Base-by-base conservation (phyloP, 1,139 yeast species). In the Hyphopichia buzzinii region DNA sequence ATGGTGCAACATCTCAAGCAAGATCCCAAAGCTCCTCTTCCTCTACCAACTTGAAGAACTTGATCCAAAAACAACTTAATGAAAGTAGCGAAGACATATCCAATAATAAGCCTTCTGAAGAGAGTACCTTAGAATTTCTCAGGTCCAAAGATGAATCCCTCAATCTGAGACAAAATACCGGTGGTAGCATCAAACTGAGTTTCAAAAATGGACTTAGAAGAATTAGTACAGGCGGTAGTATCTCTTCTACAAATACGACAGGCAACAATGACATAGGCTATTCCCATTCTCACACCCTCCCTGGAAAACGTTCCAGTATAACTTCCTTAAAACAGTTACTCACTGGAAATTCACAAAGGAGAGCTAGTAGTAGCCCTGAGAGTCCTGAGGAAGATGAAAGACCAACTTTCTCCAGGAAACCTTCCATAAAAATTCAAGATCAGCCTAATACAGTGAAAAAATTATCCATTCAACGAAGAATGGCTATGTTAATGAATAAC, bases 401-500 rank as follows among this genome's bases (percentile, higher is more conserved):
- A 13, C 15, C 35, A 15, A 12, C 17, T 11, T 11, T n/a, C 19
- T n/a, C n/a, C 12, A 31, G 25, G 28, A 36, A 10, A 19, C 6
- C 23, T 6, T 19, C 23, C 23, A 19, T 7, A 7, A 6, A 19
- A 6, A 7, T 10, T 31, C 26, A 36, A 8, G 43, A 48, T 13
- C 29, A 40, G 17, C 43, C 46, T 33, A 49, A 58, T 35, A 21
- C 36, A 13, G 29, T 33, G 15, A 22, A 26, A 8, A 62, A 68
- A 59, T 47, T 63, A 8, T 74, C 83, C 0, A 79, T 86, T 37
- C 94, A 84, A 55, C 72, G 77, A 48, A 67, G 94, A 43, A 83
- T 84, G 52, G 83, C 81, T 39, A 71, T 73, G 45, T 66, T 84
- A 28, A 62, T 85, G 43, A 71, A 62, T 43, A 63, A 57, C 37